Percentiles rank a stretch among this genome's conserved stretches.
Conservation (phyloP, 23 red algal species). For the Gracilariopsis chorda region DNA sequence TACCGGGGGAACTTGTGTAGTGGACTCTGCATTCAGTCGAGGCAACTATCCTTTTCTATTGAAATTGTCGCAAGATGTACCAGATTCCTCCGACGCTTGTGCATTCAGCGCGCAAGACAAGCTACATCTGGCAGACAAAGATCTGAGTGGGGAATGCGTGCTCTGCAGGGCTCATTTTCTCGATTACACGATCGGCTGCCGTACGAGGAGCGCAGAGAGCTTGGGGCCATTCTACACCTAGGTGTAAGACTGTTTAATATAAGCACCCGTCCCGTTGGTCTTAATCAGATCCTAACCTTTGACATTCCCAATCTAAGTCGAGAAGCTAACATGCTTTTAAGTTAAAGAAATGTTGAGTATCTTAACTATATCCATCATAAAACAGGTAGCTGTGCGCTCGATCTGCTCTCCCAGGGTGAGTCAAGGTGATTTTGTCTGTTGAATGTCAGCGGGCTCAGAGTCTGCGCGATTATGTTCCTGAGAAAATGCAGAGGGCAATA, state of each 20-base stretch:
- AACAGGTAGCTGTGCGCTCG: too few species aligned
- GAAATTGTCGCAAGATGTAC: background rate
- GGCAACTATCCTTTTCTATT: background rate
- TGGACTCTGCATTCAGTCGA: background rate
- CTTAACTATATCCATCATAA: too few species aligned
- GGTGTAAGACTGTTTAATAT: background rate
- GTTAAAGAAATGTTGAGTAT: too few species aligned
- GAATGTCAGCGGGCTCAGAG: too few species aligned
- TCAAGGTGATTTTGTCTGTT: too few species aligned
- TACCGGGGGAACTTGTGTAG: background rate
- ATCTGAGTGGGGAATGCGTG: background rate
- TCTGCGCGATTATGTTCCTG: too few species aligned
- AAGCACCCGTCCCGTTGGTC: background rate
- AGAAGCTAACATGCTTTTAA: too few species aligned
- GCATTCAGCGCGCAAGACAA: background rate
- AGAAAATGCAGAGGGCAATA: too few species aligned
- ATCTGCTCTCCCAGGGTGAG: too few species aligned
- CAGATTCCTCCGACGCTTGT: background rate
- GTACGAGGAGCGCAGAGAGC: background rate
- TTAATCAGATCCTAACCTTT: background rate
- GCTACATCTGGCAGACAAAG: background rate
- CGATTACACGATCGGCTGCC: background rate
- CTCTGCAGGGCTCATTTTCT: background rate
- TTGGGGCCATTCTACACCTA: background rate
- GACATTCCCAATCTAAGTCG: background rate